A percentile compares a stretch with the other conserved stretches of the same genome.
phyloP scores from a whole-genome alignment of 2,329 filamentous ascomycete genomes.

The Malbranchea zuffiana region DNA sequence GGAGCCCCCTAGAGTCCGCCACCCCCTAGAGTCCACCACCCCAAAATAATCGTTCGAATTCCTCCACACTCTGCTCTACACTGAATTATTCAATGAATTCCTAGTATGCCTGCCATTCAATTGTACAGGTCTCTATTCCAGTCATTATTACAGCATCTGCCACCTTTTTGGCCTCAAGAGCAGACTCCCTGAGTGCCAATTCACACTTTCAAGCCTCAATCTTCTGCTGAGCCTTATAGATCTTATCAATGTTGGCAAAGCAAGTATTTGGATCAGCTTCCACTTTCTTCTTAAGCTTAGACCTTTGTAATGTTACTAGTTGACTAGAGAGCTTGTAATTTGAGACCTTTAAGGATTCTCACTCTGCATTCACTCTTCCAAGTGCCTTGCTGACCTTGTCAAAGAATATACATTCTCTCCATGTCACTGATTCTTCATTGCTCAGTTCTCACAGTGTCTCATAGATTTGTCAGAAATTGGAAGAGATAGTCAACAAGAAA shows the following conservation, averaged over 20 bases:
- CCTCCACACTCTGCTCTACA: no score
- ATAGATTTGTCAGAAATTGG: conserved; percentile 1
- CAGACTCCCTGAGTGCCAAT: no score
- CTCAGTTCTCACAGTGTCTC: neutral
- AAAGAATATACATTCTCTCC: no score
- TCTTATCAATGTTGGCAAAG: conserved; percentile 6
- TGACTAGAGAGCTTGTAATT: no score
- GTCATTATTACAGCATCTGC: conserved; percentile 1
- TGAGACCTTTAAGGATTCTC: no score
- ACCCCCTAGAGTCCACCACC: no score
- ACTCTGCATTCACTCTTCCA: no score
- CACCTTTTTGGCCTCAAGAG: conserved; percentile 2
- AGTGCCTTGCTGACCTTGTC: no score
- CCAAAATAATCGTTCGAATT: no score
- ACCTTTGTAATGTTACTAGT: neutral
- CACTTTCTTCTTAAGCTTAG: conserved; percentile 4
- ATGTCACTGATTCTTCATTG: no score
- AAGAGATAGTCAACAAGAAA: neutral
- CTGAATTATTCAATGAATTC: conserved; percentile 6
- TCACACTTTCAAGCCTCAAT: neutral
- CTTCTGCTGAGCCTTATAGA: neutral
- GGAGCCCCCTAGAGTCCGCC: no score
- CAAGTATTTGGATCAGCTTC: conserved; percentile 1
- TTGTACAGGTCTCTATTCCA: conserved; percentile 3
- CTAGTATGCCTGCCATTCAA: conserved; percentile 7